These are phyloP conservation scores for Toxicodendron radicans DNA, from an alignment of 345 rosid species.

Conservation along the genomic window DNA sequence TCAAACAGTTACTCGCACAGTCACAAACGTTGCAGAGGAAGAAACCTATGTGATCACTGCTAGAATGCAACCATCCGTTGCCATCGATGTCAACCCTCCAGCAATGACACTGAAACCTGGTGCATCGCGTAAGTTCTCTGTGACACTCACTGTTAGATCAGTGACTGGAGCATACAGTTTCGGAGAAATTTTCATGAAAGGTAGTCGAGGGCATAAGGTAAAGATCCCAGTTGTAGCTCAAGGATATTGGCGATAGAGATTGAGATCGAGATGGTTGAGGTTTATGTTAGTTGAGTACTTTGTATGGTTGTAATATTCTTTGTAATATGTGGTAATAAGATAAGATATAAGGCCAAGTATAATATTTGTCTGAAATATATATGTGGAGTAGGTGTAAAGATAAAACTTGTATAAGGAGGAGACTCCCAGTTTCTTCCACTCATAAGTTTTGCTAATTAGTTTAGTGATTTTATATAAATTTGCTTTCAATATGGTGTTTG, in stretches of 20 bases:
- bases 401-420: conserved; percentile 25
- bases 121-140: conserved; percentile 62
- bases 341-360: conserved; percentile 32
- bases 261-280: conserved; percentile 10
- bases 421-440: conserved; percentile 37
- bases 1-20: conserved; percentile 64
- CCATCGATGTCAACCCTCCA: conserved; percentile 79
- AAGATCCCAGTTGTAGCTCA: conserved; percentile 81
- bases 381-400: conserved; percentile 43
- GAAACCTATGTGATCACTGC: conserved; percentile 82
- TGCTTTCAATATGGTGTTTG: too few species aligned
- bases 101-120: conserved; percentile 81
- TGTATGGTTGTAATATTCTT: conserved; percentile 54
- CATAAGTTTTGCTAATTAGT: conserved; percentile 40
- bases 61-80: conserved; percentile 81
- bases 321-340: conserved; percentile 55
- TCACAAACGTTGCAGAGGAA: conserved; percentile 77
- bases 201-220: conserved; percentile 93
- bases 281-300: conserved; percentile 15
- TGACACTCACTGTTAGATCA: conserved; percentile 66
- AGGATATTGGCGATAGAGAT: conserved; percentile 62
- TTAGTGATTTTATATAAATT: conserved; percentile 17
- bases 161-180: conserved; percentile 76
- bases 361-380: conserved; percentile 26
- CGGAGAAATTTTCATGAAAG: conserved; percentile 81